Evolutionary conservation across 1,284 basidiomycete species (phyloP).

Genomic region (Papiliotrema nemorosa): DNA sequence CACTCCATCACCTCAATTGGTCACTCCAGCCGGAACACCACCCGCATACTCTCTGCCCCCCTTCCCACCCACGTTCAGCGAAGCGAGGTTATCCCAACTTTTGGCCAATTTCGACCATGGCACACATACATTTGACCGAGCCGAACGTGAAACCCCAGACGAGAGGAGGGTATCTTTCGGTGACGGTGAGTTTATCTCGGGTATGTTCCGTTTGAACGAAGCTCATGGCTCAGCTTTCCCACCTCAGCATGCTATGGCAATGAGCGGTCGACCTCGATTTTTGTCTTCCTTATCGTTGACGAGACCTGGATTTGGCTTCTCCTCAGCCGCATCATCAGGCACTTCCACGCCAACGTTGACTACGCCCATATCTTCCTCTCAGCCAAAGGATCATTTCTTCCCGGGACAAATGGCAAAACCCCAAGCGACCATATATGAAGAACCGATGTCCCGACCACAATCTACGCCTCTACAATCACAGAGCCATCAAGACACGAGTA

Average conservation of each 20-base stretch:
- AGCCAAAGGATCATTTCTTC: neutral
- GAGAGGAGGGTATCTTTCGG: constrained; percentile 1
- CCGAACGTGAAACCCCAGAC: constrained; percentile 9
- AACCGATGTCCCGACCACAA: constrained; percentile 1
- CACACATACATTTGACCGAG: constrained; percentile 24
- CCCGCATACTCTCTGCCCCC: neutral
- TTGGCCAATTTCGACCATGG: constrained; percentile 20
- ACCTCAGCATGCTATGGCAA: neutral
- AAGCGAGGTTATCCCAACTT: constrained; percentile 19
- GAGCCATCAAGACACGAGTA: neutral
- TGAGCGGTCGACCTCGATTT: constrained; percentile 9
- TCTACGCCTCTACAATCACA: neutral
- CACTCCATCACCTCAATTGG: constrained; percentile 5
- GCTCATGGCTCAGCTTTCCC: neutral
- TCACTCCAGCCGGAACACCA: constrained; percentile 12
- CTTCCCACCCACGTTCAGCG: constrained; percentile 5
- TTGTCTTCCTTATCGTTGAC: constrained; percentile 12
- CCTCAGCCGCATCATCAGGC: constrained; percentile 5
- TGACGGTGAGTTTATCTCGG: constrained; percentile 6
- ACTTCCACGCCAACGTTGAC: constrained; percentile 1
- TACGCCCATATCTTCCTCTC: neutral
- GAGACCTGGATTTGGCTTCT: neutral
- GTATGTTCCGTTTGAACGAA: neutral
- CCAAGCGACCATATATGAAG: neutral
- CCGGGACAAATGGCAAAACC: constrained; percentile 2